Evolutionary conservation across 805 yeast species (phyloP).

Genomic region (Metschnikowia peoriensis): DNA sequence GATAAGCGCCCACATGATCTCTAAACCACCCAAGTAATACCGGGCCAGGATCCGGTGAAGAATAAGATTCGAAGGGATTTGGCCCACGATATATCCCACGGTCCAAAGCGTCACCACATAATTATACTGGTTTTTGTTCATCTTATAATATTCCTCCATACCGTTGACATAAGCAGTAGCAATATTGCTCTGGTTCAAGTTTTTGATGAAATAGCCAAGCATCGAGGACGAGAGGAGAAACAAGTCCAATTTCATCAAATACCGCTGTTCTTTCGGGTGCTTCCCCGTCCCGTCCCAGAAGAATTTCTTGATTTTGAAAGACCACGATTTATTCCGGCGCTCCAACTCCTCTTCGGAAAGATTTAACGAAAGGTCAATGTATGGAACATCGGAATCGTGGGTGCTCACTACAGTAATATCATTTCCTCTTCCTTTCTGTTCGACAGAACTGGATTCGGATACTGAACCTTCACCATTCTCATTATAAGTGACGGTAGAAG

Average conservation of each 20-base stretch:
- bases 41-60: constrained; percentile 44
- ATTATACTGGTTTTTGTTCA: constrained; percentile 19
- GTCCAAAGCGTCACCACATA: constrained; percentile 19
- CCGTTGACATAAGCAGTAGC: constrained; percentile 21
- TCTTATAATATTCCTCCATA: constrained; percentile 18
- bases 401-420: not conserved
- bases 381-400: constrained; percentile 1
- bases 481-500: no score
- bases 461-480: not conserved
- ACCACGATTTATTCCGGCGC: constrained; percentile 19
- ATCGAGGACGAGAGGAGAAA: constrained; percentile 24
- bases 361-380: constrained; percentile 11
- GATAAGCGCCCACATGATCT: constrained; percentile 42
- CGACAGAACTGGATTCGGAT: not conserved
- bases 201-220: constrained; percentile 21
- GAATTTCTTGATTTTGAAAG: constrained; percentile 25
- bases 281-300: constrained; percentile 40
- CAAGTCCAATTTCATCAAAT: constrained; percentile 33
- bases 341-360: constrained; percentile 20
- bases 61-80: constrained; percentile 24
- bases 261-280: constrained; percentile 35
- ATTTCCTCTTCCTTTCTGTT: not conserved
- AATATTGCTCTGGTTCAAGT: constrained; percentile 18
- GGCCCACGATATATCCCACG: constrained; percentile 18
- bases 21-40: constrained; percentile 43